Base-by-base conservation (phyloP, 108 stramenopile species). In the Cyclotella sp. region DNA sequence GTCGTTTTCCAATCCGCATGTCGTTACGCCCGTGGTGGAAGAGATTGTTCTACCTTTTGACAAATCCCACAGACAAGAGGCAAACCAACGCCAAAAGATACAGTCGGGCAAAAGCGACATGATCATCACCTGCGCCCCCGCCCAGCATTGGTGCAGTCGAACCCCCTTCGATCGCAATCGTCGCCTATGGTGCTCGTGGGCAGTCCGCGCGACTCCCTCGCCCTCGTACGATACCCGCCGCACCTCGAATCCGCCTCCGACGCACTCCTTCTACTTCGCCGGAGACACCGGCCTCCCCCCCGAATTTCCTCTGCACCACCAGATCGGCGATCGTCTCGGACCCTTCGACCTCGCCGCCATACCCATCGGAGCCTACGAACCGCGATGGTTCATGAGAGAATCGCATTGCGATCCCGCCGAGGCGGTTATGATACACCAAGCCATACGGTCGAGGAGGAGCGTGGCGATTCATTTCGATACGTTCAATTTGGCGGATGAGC, bases 341-440 rank as follows among this genome's bases (percentile, higher is more conserved):
- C 95, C 96, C 21, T 95, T 97, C 63, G 92, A 96, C 73, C 70
- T 96, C 16, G 88, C 94, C 14, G 90, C 92, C 5, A 85, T 99
- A 53, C 97, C 98, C 18, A 96, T 99, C 63, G 98, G 97, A 16
- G 98, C 98, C 0, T 98, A 99, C 76, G 82, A 80, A 67, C 98
- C 98, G 15, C 57, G 78, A 26, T 96, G 87, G 83, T 90, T 98
- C 82, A 98, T 96, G 90, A 76, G 83, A 44, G 85, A 89, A 42
- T 75, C 90, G 43, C 98, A 98, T 70, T 79, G 84, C 60, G 78
- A 95, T 84, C 97, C 98, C 10, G 58, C 71, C 1, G 98, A 97
- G 47, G 97, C 98, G 3, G 85, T 98, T 49, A 65, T 69, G 21
- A 92, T 98, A 14, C 94, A 95, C 75, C 75, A 89, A 61, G 82